A percentile compares a stretch with the other conserved stretches of the same genome.
These are phyloP conservation scores for Daldinia vernicosa DNA, from an alignment of 495 filamentous ascomycete genomes.

Conservation along the genomic window DNA sequence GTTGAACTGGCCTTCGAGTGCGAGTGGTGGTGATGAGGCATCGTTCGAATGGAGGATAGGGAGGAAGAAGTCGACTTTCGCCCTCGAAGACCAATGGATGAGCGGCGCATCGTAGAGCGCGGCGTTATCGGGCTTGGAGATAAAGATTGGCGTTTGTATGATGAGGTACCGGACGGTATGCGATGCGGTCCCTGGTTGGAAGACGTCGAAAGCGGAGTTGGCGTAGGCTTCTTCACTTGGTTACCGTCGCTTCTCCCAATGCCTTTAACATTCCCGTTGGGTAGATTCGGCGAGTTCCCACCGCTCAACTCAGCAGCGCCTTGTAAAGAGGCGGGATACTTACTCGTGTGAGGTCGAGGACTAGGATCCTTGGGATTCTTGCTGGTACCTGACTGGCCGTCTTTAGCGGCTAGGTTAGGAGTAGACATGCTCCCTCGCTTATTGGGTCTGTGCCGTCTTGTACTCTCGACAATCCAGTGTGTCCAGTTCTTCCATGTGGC, in stretches of 20 bases:
- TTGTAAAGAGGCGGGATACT: slow-evolving; percentile 50
- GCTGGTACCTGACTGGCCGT: slow-evolving; percentile 45
- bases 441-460: slow-evolving; percentile 53
- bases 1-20: slow-evolving; percentile 96
- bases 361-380: slow-evolving; percentile 57
- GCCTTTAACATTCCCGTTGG: slow-evolving; percentile 36
- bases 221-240: slow-evolving; percentile 35
- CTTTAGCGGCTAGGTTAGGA: slow-evolving; percentile 59
- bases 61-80: slow-evolving; percentile 97
- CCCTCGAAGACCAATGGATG: slow-evolving; percentile 76
- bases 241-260: slow-evolving; percentile 12
- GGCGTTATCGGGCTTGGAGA: slow-evolving; percentile 92
- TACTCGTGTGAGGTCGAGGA: slow-evolving; percentile 63
- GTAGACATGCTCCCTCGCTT: slow-evolving; percentile 64
- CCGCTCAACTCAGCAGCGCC: slow-evolving; percentile 14
- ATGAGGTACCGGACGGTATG: slow-evolving; percentile 61
- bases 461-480: slow-evolving; percentile 62
- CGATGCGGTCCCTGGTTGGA: slow-evolving; percentile 57
- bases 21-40: slow-evolving; percentile 91
- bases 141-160: slow-evolving; percentile 80
- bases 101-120: slow-evolving; percentile 80
- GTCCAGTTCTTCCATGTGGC: slow-evolving; percentile 80
- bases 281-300: slow-evolving; percentile 35
- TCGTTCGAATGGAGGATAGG: slow-evolving; percentile 88
- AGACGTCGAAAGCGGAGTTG: slow-evolving; percentile 47